Evolutionary conservation across 2,329 filamentous ascomycete genomes (phyloP).

Genomic region (Hymenoscyphus albidus): DNA sequence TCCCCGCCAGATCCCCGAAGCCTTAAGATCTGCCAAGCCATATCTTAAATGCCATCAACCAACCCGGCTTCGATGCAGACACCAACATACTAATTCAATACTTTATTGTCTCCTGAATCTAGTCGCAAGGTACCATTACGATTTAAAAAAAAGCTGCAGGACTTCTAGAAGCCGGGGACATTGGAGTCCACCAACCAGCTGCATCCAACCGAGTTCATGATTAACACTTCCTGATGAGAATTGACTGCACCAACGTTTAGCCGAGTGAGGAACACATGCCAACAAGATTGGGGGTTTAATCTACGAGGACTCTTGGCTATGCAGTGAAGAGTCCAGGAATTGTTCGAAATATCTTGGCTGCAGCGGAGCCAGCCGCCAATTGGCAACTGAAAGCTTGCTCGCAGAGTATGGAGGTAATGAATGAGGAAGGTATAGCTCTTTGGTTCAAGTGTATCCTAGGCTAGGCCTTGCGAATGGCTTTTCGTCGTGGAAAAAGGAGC

Average conservation of each 20-base stretch:
- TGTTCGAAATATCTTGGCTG: not conserved
- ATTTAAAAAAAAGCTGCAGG: not conserved
- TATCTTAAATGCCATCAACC: not conserved
- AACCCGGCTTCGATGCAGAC: not conserved
- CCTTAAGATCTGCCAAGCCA: not conserved
- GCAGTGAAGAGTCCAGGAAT: not conserved
- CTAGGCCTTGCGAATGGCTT: not conserved
- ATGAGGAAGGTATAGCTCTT: not conserved
- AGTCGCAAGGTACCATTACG: not conserved
- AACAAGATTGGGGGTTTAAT: not conserved
- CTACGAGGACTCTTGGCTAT: not conserved
- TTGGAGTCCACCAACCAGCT: not conserved
- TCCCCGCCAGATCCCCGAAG: not conserved
- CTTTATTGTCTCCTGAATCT: not conserved
- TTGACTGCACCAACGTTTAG: not conserved
- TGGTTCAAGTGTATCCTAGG: not conserved
- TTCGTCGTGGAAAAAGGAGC: not conserved
- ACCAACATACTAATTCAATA: not conserved
- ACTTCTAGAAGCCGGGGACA: not conserved
- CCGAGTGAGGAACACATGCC: constrained; percentile 1
- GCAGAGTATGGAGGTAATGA: not conserved
- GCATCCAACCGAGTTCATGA: not conserved
- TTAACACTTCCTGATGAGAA: not conserved
- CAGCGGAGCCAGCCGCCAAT: not conserved
- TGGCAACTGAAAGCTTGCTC: not conserved